These are phyloP conservation scores for Amniculicola lignicola DNA, from an alignment of 495 filamentous ascomycete species.

Conservation along the genomic window DNA sequence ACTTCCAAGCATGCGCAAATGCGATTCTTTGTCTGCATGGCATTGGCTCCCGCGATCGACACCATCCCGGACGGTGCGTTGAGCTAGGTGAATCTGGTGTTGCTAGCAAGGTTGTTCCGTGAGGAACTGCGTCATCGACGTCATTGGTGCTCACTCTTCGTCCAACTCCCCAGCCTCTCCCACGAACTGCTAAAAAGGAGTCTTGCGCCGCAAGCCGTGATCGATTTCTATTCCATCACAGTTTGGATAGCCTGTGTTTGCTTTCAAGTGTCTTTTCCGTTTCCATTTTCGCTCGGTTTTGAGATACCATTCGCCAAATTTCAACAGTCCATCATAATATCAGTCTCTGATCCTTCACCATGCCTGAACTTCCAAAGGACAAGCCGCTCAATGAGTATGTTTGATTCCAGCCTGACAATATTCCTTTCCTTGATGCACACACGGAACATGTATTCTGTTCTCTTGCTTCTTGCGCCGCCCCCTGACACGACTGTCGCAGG, in stretches of 20 bases:
- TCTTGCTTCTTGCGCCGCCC: not conserved
- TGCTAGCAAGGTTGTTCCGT: slow-evolving; percentile 3
- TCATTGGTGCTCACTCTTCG: slow-evolving; percentile 24
- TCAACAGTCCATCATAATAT: too few relatives aligned
- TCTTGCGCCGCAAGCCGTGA: too few relatives aligned
- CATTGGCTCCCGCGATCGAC: slow-evolving; percentile 16
- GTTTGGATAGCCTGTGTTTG: not conserved
- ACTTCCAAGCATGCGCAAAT: not conserved
- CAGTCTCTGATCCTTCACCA: too few relatives aligned
- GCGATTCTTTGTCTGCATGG: slow-evolving; percentile 1
- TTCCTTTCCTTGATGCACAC: slow-evolving; percentile 2
- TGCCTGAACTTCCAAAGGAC: slow-evolving; percentile 24
- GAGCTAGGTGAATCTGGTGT: slow-evolving; percentile 11
- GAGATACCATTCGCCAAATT: too few relatives aligned
- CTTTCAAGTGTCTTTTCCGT: not conserved
- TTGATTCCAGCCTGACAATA: too few relatives aligned
- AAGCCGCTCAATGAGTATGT: slow-evolving; percentile 42
- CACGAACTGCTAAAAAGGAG: too few relatives aligned
- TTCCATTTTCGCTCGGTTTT: too few relatives aligned
- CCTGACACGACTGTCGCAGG: slow-evolving; percentile 29
- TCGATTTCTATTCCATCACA: too few relatives aligned
- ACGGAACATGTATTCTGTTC: not conserved
- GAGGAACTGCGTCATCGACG: slow-evolving; percentile 32
- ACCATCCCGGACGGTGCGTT: slow-evolving; percentile 8
- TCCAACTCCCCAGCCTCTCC: slow-evolving; percentile 21